These are phyloP conservation scores for Tylopilus rubrobrunneus DNA, from an alignment of 768 basidiomycete genomes.

Conservation along the genomic window DNA sequence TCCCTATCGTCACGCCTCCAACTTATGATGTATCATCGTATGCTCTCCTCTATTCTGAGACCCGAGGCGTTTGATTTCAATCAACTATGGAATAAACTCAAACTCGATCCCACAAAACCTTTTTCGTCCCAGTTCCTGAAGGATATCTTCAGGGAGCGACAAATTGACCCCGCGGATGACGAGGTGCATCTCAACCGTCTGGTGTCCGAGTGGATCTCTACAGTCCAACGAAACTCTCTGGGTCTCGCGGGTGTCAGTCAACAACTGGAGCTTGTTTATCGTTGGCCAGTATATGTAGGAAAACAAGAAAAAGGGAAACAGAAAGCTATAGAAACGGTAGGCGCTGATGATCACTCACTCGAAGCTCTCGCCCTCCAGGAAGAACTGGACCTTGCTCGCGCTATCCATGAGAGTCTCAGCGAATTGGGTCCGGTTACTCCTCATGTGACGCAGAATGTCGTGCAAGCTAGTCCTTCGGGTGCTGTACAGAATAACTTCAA, in stretches of 20 bases:
- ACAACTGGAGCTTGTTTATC: conserved; percentile 41
- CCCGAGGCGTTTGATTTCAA: conserved; percentile 46
- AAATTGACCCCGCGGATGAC: conserved; percentile 15
- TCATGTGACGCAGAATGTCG: conserved; percentile 4
- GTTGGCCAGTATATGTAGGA: conserved; percentile 16
- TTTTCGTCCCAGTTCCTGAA: conserved; percentile 52
- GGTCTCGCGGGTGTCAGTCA: conserved; percentile 30
- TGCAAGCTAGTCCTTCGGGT: conserved; percentile 5
- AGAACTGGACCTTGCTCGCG: conserved; percentile 40
- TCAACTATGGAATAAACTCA: conserved; percentile 47
- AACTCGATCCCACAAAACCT: conserved; percentile 37
- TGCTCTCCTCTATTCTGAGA: conserved; percentile 52
- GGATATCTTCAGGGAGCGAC: conserved; percentile 19
- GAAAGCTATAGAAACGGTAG: neutral
- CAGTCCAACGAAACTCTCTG: conserved; percentile 19
- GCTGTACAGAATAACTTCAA: conserved; percentile 10
- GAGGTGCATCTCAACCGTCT: conserved; percentile 31
- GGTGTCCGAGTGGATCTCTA: conserved; percentile 30
- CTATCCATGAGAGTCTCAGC: conserved; percentile 45
- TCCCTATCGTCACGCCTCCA: conserved; percentile 59
- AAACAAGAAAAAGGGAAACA: conserved; percentile 1
- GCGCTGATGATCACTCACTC: conserved; percentile 9
- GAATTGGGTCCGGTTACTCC: conserved; percentile 16
- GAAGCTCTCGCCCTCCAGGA: conserved; percentile 29
- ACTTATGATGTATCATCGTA: conserved; percentile 72